These are phyloP conservation scores for Lachancea cidri DNA, from an alignment of 805 yeast species.

Conservation along the genomic window DNA sequence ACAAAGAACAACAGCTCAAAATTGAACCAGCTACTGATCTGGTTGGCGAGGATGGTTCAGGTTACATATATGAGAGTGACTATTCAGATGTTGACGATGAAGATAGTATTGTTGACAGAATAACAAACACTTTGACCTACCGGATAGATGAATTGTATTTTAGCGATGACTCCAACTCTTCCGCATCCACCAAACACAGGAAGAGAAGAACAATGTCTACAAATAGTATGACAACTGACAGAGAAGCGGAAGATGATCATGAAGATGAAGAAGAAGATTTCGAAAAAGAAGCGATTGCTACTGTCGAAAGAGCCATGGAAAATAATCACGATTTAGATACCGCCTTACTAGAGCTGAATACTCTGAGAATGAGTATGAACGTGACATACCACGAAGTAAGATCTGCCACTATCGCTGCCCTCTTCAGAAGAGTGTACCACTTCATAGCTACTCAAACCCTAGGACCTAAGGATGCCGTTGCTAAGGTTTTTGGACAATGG, in stretches of 20 bases:
- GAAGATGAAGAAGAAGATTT: conserved; percentile 49
- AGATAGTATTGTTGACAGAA: conserved; percentile 19
- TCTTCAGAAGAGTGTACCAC: conserved; percentile 63
- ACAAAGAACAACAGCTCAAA: conserved; percentile 22
- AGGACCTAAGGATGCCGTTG: conserved; percentile 68
- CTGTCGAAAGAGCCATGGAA: conserved; percentile 86
- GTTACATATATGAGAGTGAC: conserved; percentile 36
- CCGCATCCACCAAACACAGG: conserved; percentile 41
- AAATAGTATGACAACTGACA: conserved; percentile 43
- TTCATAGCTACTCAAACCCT: conserved; percentile 73
- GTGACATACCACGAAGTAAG: conserved; percentile 93
- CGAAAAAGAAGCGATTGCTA: conserved; percentile 84
- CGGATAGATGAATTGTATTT: conserved; percentile 44
- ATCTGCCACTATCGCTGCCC: conserved; percentile 68
- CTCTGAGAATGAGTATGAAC: conserved; percentile 95
- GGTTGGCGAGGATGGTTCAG: conserved; percentile 36
- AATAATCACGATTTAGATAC: conserved; percentile 91
- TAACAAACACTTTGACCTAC: conserved; percentile 38
- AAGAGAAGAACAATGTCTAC: conserved; percentile 42
- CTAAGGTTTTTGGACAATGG: conserved; percentile 77
- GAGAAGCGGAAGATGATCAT: conserved; percentile 35
- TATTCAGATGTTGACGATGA: conserved; percentile 28
- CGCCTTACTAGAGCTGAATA: conserved; percentile 86
- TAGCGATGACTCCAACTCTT: conserved; percentile 56
- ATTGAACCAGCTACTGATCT: conserved; percentile 19